A percentile compares a stretch with the other conserved stretches of the same genome.
Evolutionary conservation across 202 grass and related monocot species (phyloP).

Genomic region (Elaeis oleifera): DNA sequence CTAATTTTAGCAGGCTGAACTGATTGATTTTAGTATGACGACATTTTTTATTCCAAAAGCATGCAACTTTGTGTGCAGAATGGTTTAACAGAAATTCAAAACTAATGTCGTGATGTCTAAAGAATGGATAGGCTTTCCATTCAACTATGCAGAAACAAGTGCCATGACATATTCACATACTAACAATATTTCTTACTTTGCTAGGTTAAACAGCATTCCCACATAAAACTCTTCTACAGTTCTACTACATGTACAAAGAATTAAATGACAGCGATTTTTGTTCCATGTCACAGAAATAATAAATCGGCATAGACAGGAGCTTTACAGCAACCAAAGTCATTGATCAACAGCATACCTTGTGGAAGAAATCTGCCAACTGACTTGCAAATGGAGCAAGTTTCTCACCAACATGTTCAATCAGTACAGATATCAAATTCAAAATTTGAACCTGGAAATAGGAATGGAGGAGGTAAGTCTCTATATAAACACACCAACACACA

Average conservation of each 20-base stretch:
- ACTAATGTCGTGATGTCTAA: too few species aligned
- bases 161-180: too few species aligned
- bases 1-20: too few species aligned
- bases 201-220: neutral
- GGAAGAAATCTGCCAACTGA: conserved; percentile 81
- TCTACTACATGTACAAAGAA: neutral
- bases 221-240: neutral
- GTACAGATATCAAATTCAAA: conserved; percentile 92
- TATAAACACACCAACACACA: too few species aligned
- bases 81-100: too few species aligned
- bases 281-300: neutral
- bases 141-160: too few species aligned
- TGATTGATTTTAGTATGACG: too few species aligned
- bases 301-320: neutral
- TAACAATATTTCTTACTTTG: too few species aligned
- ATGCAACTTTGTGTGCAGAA: too few species aligned
- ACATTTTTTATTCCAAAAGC: too few species aligned
- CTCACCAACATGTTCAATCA: conserved; percentile 90
- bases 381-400: conserved; percentile 83
- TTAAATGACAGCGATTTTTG: neutral
- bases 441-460: conserved; percentile 74
- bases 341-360: conserved; percentile 43
- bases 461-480: neutral
- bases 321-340: neutral
- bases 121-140: too few species aligned